Base-by-base conservation (phyloP, 2,329 filamentous ascomycete species). In the Penicillium glabrum region DNA sequence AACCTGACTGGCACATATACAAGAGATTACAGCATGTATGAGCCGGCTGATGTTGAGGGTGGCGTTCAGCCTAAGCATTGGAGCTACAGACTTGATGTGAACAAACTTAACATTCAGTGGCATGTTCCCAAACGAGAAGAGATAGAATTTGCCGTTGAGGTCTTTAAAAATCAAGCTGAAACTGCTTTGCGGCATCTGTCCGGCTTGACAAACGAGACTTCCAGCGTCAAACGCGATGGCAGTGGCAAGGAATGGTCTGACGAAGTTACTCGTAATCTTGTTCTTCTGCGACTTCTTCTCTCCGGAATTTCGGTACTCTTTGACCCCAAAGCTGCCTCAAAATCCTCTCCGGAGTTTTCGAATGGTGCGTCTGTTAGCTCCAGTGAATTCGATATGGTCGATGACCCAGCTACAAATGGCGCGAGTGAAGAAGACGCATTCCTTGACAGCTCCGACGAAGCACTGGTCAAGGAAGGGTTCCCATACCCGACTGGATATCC, bases 221-320 rank as follows among this genome's bases (percentile, higher is more conserved):
- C 92, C 1, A 88, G 87, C 2, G 88, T 98, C 52, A 96, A 92
- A 73, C 86, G 93, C 55, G 93, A 93, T 64, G 95, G 95, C 37
- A 96, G 93, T 72, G 96, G 96, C 65, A 99, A 98, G 75, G 93
- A 97, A 67, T 99, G 95, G 95, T 97, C 93, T 0, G 95, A 99
- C 72, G 96, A 99, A 72, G 89, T 98, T 27, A 93, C 92, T 2
- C 83, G 95, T 54, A 91, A 96, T 63, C 82, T 99, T 55, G 90
- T 93, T 13, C 87, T 97, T 51, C 81, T 99, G 14, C 84, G 93
- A 29, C 82, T 99, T n/a, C 86, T 96, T 45, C 86, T 96, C 26
- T 96, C 93, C 3, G 95, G 95, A 52, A 87, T 96, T 56, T 93
- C 93, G 8, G 88, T 90, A 1, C 81, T 99, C 11, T 98, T 99